A percentile compares a stretch with the other conserved stretches of the same genome.
These are phyloP conservation scores for Pseudocercospora cruenta DNA, from an alignment of 2,329 filamentous ascomycete genomes.

Conservation along the genomic window DNA sequence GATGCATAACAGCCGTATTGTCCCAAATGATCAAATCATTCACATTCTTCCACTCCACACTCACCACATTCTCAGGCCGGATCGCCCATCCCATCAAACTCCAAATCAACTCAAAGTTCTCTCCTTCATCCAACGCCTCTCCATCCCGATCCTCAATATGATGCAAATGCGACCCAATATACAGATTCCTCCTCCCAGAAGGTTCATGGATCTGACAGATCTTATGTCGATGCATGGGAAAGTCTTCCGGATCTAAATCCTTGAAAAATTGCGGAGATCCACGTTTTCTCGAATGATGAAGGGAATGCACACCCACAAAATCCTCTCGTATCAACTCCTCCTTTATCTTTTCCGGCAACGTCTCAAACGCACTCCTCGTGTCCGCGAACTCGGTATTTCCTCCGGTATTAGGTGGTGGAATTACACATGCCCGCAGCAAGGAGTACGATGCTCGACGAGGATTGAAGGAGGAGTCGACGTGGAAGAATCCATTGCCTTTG, in stretches of 20 bases:
- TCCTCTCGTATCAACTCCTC: background rate
- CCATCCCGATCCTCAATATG: slow-evolving; percentile 41
- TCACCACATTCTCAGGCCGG: slow-evolving; percentile 51
- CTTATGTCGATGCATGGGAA: slow-evolving; percentile 48
- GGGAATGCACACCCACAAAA: background rate
- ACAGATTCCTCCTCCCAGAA: slow-evolving; percentile 55
- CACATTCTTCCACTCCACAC: slow-evolving; percentile 50
- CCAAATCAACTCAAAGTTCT: slow-evolving; percentile 42
- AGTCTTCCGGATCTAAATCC: slow-evolving; percentile 46
- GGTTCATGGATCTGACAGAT: slow-evolving; percentile 56
- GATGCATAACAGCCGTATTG: slow-evolving; percentile 9
- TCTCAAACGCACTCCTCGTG: background rate
- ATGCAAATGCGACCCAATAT: slow-evolving; percentile 53
- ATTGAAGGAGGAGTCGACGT: background rate
- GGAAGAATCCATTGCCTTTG: slow-evolving; percentile 1
- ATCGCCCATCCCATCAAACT: slow-evolving; percentile 50
- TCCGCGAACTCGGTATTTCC: slow-evolving; percentile 1
- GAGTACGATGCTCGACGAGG: background rate
- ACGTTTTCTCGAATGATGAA: background rate
- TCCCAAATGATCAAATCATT: slow-evolving; percentile 7
- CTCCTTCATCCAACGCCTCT: slow-evolving; percentile 17
- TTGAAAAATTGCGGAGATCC: background rate
- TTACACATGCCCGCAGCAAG: background rate
- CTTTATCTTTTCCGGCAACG: background rate
- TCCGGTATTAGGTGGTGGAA: background rate